Evolutionary conservation across 75 land plant genomes (phyloP), one percentile per base, ranked within the genome.

Genomic region (Gnetum montanum): DNA sequence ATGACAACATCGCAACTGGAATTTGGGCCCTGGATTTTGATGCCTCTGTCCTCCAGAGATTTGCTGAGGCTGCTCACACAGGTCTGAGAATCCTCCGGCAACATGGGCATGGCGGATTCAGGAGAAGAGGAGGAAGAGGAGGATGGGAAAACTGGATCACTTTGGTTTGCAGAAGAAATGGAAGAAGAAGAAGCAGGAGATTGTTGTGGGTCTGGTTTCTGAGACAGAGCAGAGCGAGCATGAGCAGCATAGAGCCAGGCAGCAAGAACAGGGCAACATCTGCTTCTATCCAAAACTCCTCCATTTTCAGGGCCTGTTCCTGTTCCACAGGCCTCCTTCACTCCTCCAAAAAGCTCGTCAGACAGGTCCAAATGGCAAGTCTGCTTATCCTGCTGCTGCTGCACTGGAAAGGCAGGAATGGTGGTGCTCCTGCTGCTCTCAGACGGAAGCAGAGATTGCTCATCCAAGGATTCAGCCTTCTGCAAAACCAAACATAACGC

Each of bases 221-320:
- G 1, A 40, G 65, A 61, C 4, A 87, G 79, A 1, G 88, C 81
- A 8, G 67, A 35, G 19, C 74, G 46, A 5, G 88, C 81, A 44
- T 80, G 78, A 40, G 92, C 88, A 6, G 88, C 84, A 58, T 61
- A 80, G 16, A 85, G 72, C 89, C 89, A 85, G n/a, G 89, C 73
- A 43, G 89, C 89, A 16, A 85, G 70, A 15, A 85, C 89, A 18
- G 89, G 89, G 66, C 89, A 85, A 73, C 89, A 85, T 16, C 78
- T 75, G 60, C 74, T 67, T 47, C 78, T 66, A 62, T 81, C 78
- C 8, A 75, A 80, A 0, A 53, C 6, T n/a, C n/a, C n/a, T n/a
- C n/a, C n/a, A n/a, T n/a, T n/a, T n/a, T n/a, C n/a, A n/a, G n/a
- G n/a, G 15, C 23, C 16, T 22, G 3, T 34, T 52, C 44, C 49